Evolutionary conservation across 2,329 filamentous ascomycete species (phyloP), one percentile per base, ranked within the genome.

Genomic region (Emmonsiellopsis sp.): DNA sequence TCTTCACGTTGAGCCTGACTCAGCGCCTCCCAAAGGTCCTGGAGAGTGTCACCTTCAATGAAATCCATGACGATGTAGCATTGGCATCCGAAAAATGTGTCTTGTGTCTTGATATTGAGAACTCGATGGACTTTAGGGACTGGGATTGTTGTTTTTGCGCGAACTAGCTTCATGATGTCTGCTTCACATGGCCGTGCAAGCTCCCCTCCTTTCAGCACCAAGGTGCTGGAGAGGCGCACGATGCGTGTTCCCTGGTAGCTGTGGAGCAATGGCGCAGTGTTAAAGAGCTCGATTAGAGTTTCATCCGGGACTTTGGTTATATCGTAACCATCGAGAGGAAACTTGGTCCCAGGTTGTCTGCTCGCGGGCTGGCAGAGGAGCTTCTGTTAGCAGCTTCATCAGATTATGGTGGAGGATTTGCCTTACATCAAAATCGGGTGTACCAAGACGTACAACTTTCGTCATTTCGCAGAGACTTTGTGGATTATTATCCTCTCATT

Each of bases 31-130:
- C 57, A 60, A 49, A 50, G 57, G 30, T 60, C n/a, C 40, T 58
- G 50, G 44, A 57, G 9, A 41, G 46, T 38, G 8, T 32, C 52
- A 44, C 54, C 55, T 16, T 59, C 51, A 45, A 60, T 20, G 26
- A 56, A 56, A 51, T 60, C 57, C 55, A 58, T 58, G 16, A 57
- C 30, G 15, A 57, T 50, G n/a, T 56, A 48, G 48, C 55, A 58
- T 50, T 47, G 50, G 32, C 50, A 57, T 20, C 58, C 55, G 48
- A 49, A 58, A n/a, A 55, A 49, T 49, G 44, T 34, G 20, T 51
- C 38, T 51, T 52, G 53, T 9, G 51, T 40, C 49, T 58, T 50
- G 40, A 57, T 52, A 37, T 55, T 53, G 35, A 58, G 16, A 43
- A 53, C 53, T 53, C 52, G 54, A 52, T 56, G 50, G 13, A 58